phyloP scores from a whole-genome alignment of 768 basidiomycete genomes.

The Tylopilus intermedius region DNA sequence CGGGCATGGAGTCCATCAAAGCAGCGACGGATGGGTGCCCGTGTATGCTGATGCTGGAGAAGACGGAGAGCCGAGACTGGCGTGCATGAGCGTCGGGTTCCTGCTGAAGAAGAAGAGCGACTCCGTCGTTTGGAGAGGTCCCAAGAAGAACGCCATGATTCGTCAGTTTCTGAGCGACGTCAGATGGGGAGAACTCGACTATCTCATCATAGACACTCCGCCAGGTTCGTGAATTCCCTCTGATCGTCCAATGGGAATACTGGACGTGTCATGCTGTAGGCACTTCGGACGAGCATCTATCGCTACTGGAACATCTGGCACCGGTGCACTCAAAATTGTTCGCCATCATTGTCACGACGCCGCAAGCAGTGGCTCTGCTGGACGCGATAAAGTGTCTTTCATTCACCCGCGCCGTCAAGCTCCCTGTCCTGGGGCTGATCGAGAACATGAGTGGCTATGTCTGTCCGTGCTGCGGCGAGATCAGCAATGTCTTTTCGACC shows the following conservation, averaged over 20 bases:
- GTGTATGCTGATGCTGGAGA: constrained; percentile 74
- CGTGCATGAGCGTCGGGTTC: constrained; percentile 97
- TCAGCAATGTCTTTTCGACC: constrained; percentile 91
- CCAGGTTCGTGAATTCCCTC: constrained; percentile 60
- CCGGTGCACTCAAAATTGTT: constrained; percentile 75
- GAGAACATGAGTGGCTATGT: constrained; percentile 99
- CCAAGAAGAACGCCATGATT: constrained; percentile 99
- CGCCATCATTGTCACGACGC: constrained; percentile 92
- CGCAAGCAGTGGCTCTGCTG: constrained; percentile 92
- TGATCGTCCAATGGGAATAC: background rate
- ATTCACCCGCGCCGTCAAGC: constrained; percentile 81
- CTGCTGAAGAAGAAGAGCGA: constrained; percentile 85
- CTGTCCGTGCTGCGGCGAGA: constrained; percentile 94
- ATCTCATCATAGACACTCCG: constrained; percentile 91
- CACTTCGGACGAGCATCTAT: constrained; percentile 97
- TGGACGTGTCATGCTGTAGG: constrained; percentile 44
- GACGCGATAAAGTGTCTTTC: constrained; percentile 96
- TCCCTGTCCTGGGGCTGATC: constrained; percentile 87
- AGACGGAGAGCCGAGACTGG: constrained; percentile 62
- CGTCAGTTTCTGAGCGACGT: constrained; percentile 92
- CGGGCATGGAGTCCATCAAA: constrained; percentile 83
- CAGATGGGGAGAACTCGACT: constrained; percentile 92
- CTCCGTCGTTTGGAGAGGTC: constrained; percentile 96
- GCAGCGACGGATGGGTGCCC: constrained; percentile 95
- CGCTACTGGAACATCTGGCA: constrained; percentile 88